These are phyloP conservation scores for Podospora comata DNA, from an alignment of 495 filamentous ascomycete species.

Conservation along the genomic window DNA sequence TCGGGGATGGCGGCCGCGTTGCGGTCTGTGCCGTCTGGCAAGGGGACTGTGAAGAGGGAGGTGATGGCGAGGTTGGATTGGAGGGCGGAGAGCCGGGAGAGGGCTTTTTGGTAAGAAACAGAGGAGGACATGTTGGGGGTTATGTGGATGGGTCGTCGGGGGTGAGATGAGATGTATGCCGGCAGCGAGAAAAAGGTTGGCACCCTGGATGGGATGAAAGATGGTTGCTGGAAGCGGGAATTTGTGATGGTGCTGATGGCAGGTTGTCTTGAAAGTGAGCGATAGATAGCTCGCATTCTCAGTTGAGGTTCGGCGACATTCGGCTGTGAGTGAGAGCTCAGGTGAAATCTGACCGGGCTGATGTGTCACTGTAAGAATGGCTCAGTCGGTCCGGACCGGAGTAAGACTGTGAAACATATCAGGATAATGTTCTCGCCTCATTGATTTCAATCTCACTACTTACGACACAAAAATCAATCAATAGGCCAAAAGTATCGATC, in stretches of 20 bases:
- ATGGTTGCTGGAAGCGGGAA: not conserved
- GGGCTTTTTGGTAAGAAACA: conserved; percentile 37
- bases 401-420: not conserved
- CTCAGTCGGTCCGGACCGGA: not conserved
- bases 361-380: not conserved
- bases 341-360: not conserved
- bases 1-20: conserved; percentile 80
- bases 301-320: not conserved
- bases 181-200: not conserved
- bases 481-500: not conserved
- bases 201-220: not conserved
- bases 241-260: not conserved
- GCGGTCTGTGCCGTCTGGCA: conserved; percentile 42
- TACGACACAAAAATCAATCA: not conserved
- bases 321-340: not conserved
- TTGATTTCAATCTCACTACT: not conserved
- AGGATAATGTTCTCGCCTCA: not conserved
- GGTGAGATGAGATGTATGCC: conserved; percentile 2
- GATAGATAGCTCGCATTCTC: not conserved
- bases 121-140: conserved; percentile 17
- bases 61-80: conserved; percentile 70
- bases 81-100: conserved; percentile 60
- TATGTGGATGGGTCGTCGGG: not conserved
- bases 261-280: not conserved
- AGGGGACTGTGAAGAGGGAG: conserved; percentile 37